A percentile compares a stretch with the other conserved stretches of the same genome.
Conservation (phyloP, 1,284 basidiomycete genomes). For the Ustilago loliicola region DNA sequence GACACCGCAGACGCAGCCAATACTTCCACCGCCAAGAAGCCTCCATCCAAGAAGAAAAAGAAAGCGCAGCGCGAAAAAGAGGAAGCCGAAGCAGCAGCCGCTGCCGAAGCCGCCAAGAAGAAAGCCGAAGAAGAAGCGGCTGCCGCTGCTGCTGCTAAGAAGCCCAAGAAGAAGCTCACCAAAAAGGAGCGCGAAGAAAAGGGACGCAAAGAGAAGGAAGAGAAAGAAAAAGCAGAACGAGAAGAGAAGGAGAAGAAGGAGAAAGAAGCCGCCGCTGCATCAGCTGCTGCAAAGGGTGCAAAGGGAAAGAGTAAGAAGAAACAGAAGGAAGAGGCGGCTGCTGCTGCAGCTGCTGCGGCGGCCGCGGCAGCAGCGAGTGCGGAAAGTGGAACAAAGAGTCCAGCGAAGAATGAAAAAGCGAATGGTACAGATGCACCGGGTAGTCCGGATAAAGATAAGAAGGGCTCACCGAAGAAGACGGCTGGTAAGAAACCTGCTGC, state of each 20-base stretch:
- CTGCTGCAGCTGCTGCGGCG: slow-evolving; percentile 38
- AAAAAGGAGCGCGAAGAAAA: slow-evolving; percentile 55
- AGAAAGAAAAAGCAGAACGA: slow-evolving; percentile 61
- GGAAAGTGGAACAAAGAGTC: slow-evolving; percentile 26
- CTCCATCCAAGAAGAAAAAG: slow-evolving; percentile 56
- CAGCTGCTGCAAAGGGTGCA: slow-evolving; percentile 17
- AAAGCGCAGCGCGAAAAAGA: slow-evolving; percentile 56
- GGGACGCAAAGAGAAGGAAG: slow-evolving; percentile 50
- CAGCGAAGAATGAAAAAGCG: slow-evolving; percentile 28
- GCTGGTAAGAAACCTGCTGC: slow-evolving; percentile 44
- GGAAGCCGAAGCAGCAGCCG: slow-evolving; percentile 48
- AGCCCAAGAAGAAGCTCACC: slow-evolving; percentile 58
- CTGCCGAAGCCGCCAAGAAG: slow-evolving; percentile 51
- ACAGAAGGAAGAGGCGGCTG: slow-evolving; percentile 49
- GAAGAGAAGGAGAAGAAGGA: slow-evolving; percentile 54
- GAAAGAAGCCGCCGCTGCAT: slow-evolving; percentile 44
- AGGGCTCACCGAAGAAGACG: slow-evolving; percentile 45
- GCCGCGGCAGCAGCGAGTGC: slow-evolving; percentile 33
- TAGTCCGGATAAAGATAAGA: slow-evolving; percentile 51
- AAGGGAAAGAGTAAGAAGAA: slow-evolving; percentile 60
- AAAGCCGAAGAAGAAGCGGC: slow-evolving; percentile 47
- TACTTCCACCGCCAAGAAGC: slow-evolving; percentile 41
- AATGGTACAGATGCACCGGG: slow-evolving; percentile 32
- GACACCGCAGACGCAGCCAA: slow-evolving; percentile 26
- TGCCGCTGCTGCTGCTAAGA: slow-evolving; percentile 39